phyloP scores from a whole-genome alignment of 148 eudicot genomes.

The Heliamphora exappendiculata region DNA sequence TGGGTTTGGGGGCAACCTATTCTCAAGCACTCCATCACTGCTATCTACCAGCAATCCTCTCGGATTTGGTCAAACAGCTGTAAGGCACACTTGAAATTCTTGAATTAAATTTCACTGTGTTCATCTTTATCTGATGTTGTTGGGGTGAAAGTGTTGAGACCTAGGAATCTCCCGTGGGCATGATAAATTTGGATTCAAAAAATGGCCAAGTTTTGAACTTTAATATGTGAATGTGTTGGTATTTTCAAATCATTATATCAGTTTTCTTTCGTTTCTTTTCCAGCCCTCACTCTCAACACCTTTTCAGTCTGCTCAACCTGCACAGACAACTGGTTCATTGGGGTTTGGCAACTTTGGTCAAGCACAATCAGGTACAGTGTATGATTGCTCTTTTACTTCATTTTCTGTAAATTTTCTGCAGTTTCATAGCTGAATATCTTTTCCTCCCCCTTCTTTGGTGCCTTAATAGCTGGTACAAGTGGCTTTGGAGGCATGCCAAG shows the following conservation, averaged over 20 bases:
- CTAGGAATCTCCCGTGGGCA: background rate
- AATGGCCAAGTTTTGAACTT: too few species aligned
- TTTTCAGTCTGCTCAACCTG: constrained; percentile 56
- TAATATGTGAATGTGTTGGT: background rate
- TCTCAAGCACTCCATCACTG: constrained; percentile 48
- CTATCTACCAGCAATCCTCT: constrained; percentile 34
- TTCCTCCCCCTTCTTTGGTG: background rate
- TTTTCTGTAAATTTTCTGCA: background rate
- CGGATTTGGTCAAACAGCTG: constrained; percentile 65
- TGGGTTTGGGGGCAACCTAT: constrained; percentile 53
- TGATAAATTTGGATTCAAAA: background rate
- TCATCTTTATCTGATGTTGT: background rate
- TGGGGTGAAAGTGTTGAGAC: background rate
- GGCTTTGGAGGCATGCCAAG: constrained; percentile 56
- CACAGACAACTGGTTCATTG: constrained; percentile 51
- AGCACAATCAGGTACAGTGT: constrained; percentile 48
- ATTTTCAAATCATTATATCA: background rate
- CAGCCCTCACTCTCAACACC: constrained; percentile 67
- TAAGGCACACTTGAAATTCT: constrained; percentile 26
- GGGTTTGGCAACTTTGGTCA: constrained; percentile 60
- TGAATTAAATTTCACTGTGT: constrained; percentile 2
- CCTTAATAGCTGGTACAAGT: constrained; percentile 35
- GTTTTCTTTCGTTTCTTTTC: constrained; percentile 13
- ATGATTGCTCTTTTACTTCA: background rate
- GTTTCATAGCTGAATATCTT: constrained; percentile 7